These are phyloP conservation scores for Anisodus acutangulus DNA, from an alignment of 257 asterid genomes.

Conservation along the genomic window DNA sequence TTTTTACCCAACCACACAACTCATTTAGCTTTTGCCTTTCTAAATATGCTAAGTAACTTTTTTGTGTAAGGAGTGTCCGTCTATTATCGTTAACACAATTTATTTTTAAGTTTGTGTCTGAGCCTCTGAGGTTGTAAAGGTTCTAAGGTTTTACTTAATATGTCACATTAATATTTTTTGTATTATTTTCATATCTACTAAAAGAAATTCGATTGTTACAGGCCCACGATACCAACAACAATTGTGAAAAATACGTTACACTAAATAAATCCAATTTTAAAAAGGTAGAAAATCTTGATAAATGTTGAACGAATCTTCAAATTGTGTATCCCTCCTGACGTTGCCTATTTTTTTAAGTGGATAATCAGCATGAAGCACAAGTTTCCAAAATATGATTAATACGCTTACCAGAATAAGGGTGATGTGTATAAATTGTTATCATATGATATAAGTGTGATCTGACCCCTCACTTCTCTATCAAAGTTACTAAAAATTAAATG, in stretches of 20 bases:
- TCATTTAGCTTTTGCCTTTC: too few relatives aligned
- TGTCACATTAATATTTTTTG: too few relatives aligned
- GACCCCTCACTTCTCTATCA: not conserved
- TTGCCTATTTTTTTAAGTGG: not conserved
- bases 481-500: not conserved
- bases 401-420: not conserved
- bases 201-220: too few relatives aligned
- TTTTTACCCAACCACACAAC: too few relatives aligned
- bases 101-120: too few relatives aligned
- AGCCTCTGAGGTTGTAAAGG: too few relatives aligned
- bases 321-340: not conserved
- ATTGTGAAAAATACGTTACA: not conserved
- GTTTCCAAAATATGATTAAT: constrained; percentile 19
- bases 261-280: not conserved
- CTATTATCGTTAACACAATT: too few relatives aligned
- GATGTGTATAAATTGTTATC: not conserved
- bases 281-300: not conserved
- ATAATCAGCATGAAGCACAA: constrained; percentile 13
- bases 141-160: too few relatives aligned
- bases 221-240: not conserved
- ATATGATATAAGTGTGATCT: not conserved
- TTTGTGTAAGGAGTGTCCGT: not conserved
- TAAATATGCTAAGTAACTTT: too few relatives aligned
- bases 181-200: too few relatives aligned
- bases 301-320: not conserved